These are phyloP conservation scores for Solanum hybrid DNA, from an alignment of 305 asterid genomes.

Conservation along the genomic window DNA sequence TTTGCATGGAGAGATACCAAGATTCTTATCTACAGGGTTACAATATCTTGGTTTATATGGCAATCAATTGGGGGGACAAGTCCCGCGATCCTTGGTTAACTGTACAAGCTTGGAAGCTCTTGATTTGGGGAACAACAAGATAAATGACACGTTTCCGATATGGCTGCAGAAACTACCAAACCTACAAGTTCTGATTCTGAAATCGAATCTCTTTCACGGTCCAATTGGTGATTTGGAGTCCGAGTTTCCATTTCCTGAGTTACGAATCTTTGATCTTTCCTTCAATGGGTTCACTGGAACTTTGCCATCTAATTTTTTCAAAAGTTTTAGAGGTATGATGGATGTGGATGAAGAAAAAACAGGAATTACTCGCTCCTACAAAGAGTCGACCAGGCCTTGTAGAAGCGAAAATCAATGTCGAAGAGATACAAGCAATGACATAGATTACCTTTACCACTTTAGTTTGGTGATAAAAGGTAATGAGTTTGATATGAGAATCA, in stretches of 20 bases:
- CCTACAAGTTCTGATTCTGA: not conserved
- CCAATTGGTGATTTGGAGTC: not conserved
- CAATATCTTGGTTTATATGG: no score
- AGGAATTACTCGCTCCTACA: not conserved
- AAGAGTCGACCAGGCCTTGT: no score
- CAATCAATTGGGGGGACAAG: no score
- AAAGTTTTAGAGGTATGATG: not conserved
- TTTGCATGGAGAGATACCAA: constrained; percentile 1
- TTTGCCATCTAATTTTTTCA: constrained; percentile 3
- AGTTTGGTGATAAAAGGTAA: constrained; percentile 3
- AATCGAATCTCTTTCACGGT: not conserved
- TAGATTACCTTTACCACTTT: not conserved
- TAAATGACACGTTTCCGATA: not conserved
- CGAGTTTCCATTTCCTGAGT: not conserved
- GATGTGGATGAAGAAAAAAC: not conserved
- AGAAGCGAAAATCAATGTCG: no score
- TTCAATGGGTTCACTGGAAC: constrained; percentile 2
- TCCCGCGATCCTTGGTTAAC: no score
- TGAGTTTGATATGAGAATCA: not conserved
- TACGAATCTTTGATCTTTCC: not conserved
- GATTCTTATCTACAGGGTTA: not conserved
- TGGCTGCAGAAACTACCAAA: not conserved
- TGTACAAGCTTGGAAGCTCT: no score
- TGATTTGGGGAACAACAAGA: not conserved
- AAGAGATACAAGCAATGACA: not conserved